phyloP scores from a whole-genome alignment of 2,329 filamentous ascomycete species.

The Aspergillus sp. region DNA sequence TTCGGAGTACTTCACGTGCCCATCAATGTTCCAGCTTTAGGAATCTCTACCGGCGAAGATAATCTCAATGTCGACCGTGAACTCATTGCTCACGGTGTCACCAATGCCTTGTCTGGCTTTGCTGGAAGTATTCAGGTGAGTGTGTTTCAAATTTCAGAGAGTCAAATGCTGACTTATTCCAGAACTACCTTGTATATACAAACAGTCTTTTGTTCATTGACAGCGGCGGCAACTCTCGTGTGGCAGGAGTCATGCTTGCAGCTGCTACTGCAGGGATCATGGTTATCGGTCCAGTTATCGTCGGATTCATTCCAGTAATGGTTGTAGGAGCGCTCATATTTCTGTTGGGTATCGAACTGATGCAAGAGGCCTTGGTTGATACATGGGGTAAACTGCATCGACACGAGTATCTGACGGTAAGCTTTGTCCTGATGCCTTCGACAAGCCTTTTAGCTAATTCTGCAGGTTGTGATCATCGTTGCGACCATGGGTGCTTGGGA shows the following conservation, averaged over 20 bases:
- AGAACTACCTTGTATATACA: constrained; percentile 97
- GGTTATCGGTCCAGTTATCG: constrained; percentile 80
- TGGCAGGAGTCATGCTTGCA: constrained; percentile 85
- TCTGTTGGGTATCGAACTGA: constrained; percentile 86
- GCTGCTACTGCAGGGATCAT: constrained; percentile 77
- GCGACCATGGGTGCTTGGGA: constrained; percentile 96
- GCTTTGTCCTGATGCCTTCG: constrained; percentile 21
- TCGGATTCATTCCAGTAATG: constrained; percentile 94
- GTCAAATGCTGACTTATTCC: constrained; percentile 34
- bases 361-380: constrained; percentile 83
- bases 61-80: constrained; percentile 89
- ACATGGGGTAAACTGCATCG: constrained; percentile 85
- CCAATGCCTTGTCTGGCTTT: constrained; percentile 85
- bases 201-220: constrained; percentile 97
- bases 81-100: constrained; percentile 87
- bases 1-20: constrained; percentile 96
- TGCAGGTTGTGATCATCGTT: constrained; percentile 77
- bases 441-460: constrained; percentile 8
- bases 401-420: constrained; percentile 83
- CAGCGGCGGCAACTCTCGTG: constrained; percentile 81
- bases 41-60: constrained; percentile 87
- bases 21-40: constrained; percentile 94
- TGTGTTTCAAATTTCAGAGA: no score
- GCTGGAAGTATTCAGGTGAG: constrained; percentile 75
- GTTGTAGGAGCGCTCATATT: constrained; percentile 96